Conservation (phyloP, 306 rosid genomes). For the Castanea sativa region DNA sequence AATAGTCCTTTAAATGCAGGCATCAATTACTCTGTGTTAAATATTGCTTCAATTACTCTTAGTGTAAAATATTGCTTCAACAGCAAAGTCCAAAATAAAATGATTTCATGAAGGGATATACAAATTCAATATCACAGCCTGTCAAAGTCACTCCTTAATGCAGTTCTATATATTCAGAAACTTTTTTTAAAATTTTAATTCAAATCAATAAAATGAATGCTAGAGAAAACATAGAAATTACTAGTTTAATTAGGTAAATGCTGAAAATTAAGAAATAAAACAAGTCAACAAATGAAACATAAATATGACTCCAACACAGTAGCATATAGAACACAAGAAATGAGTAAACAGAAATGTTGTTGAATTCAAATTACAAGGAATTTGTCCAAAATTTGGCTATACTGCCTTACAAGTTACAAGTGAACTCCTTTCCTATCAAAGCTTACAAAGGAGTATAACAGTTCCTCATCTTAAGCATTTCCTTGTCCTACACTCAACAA, state of each 20-base stretch:
- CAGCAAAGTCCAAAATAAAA: not conserved
- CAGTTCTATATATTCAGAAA: not conserved
- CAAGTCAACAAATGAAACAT: constrained; percentile 33
- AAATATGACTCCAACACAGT: constrained; percentile 14
- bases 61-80: not conserved
- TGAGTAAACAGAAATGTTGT: constrained; percentile 11
- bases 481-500: not conserved
- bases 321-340: constrained; percentile 31
- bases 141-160: not conserved
- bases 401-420: not conserved
- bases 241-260: not conserved
- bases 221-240: not conserved
- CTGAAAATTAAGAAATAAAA: constrained; percentile 17
- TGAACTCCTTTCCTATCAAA: not conserved
- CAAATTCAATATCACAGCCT: not conserved
- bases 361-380: not conserved
- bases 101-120: not conserved
- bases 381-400: constrained; percentile 1
- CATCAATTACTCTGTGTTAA: not conserved
- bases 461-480: not conserved
- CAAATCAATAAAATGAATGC: not conserved
- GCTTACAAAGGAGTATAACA: not conserved
- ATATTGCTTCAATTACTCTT: too few relatives aligned
- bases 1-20: not conserved
- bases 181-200: too few relatives aligned